phyloP scores from a whole-genome alignment of 2,329 filamentous ascomycete genomes.

The Fusarium neocosmosporiellum region DNA sequence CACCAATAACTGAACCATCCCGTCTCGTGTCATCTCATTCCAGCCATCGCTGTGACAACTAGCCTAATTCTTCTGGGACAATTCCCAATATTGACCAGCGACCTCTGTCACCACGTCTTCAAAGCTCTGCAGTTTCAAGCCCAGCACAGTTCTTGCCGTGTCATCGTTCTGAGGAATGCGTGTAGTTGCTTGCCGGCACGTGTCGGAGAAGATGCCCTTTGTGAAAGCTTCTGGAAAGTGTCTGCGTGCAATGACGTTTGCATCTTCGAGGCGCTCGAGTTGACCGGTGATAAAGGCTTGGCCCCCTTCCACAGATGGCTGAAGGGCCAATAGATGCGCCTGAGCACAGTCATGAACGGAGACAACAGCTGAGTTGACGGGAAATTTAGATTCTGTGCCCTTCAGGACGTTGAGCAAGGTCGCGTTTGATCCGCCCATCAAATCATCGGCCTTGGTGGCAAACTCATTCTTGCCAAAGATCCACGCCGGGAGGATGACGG shows the following conservation, averaged over 20 bases:
- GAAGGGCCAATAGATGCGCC: not conserved
- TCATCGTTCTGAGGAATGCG: not conserved
- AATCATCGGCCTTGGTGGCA: not conserved
- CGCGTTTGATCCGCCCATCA: not conserved
- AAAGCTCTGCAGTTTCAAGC: not conserved
- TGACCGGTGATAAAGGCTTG: not conserved
- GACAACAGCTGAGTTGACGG: not conserved
- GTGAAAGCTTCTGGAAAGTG: not conserved
- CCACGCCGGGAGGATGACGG: not conserved
- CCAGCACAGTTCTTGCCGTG: not conserved
- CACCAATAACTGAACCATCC: not conserved
- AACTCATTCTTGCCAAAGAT: slow-evolving; percentile 1
- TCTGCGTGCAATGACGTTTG: not conserved
- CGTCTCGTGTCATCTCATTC: not conserved
- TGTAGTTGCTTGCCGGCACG: not conserved
- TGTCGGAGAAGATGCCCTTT: not conserved
- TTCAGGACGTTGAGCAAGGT: not conserved
- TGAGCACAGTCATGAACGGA: slow-evolving; percentile 1
- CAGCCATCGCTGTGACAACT: not conserved
- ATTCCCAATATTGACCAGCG: slow-evolving; percentile 2
- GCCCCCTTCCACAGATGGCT: not conserved
- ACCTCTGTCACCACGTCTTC: not conserved
- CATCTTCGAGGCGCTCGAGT: not conserved
- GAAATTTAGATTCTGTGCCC: not conserved
- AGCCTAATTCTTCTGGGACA: not conserved